Percentiles rank a stretch among this genome's conserved stretches.
Evolutionary conservation across 768 basidiomycete genomes (phyloP).

Genomic region (Trichaptum fuscoviolaceum): DNA sequence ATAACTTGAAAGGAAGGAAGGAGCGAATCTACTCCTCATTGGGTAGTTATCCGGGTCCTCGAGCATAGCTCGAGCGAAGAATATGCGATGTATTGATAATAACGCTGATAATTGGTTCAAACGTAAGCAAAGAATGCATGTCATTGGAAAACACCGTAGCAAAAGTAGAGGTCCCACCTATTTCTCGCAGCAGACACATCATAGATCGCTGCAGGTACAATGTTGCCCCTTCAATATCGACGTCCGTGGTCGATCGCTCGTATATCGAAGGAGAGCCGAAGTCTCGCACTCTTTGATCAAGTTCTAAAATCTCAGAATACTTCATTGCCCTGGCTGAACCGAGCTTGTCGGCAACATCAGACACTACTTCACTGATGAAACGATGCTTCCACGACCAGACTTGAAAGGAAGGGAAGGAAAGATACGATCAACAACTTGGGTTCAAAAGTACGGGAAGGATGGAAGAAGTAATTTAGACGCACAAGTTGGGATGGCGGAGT

Average conservation of each 20-base stretch:
- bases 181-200: background rate
- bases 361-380: slow-evolving; percentile 61
- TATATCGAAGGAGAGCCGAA: slow-evolving; percentile 26
- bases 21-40: slow-evolving; percentile 57
- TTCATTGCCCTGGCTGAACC: slow-evolving; percentile 60
- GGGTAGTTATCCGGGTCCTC: slow-evolving; percentile 58
- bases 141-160: no score
- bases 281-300: slow-evolving; percentile 64
- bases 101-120: slow-evolving; percentile 36
- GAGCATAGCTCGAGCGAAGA: slow-evolving; percentile 68
- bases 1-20: slow-evolving; percentile 61
- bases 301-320: slow-evolving; percentile 59
- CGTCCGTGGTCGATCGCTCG: background rate
- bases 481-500: background rate
- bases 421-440: background rate
- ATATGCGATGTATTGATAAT: slow-evolving; percentile 59
- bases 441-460: background rate
- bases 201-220: background rate
- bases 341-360: slow-evolving; percentile 57
- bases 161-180: background rate
- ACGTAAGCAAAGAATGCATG: no score
- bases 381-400: slow-evolving; percentile 58
- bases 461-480: background rate
- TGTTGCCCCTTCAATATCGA: background rate
- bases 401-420: slow-evolving; percentile 20